Evolutionary conservation across 2,329 filamentous ascomycete species (phyloP).

Genomic region (Coniochaeta pulveracea): DNA sequence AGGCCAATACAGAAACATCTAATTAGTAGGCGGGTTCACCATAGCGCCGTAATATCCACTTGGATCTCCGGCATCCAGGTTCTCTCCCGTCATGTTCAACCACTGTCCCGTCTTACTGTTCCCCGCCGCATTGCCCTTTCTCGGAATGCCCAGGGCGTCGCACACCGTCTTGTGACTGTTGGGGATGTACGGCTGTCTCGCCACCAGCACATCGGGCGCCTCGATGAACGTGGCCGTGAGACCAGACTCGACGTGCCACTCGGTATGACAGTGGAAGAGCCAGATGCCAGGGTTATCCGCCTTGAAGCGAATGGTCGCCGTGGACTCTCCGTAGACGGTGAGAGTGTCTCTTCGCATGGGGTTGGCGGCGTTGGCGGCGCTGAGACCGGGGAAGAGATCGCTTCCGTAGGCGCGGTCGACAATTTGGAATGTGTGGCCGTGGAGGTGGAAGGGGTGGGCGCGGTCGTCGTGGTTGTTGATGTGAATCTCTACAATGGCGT

Average conservation of each 20-base stretch:
- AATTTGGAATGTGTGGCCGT: slow-evolving; percentile 64
- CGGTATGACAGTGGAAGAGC: slow-evolving; percentile 71
- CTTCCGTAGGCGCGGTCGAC: slow-evolving; percentile 47
- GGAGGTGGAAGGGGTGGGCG: slow-evolving; percentile 65
- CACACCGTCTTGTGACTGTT: slow-evolving; percentile 13
- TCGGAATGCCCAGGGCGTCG: slow-evolving; percentile 26
- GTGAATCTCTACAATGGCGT: slow-evolving; percentile 56
- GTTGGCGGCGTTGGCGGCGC: slow-evolving; percentile 29
- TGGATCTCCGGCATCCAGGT: neutral
- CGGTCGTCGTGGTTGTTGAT: slow-evolving; percentile 63
- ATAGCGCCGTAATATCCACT: neutral
- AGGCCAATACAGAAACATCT: no score
- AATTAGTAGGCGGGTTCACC: neutral
- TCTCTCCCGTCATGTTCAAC: slow-evolving; percentile 1
- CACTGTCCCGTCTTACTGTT: slow-evolving; percentile 27
- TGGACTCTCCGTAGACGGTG: slow-evolving; percentile 50
- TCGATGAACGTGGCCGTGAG: slow-evolving; percentile 53
- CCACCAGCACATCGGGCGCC: slow-evolving; percentile 26
- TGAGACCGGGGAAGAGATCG: slow-evolving; percentile 29
- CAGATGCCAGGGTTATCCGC: slow-evolving; percentile 54
- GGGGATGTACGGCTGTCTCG: slow-evolving; percentile 6
- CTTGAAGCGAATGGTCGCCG: slow-evolving; percentile 53
- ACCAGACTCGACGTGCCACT: slow-evolving; percentile 60
- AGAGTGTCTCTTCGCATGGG: slow-evolving; percentile 60
- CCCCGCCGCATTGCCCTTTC: slow-evolving; percentile 46